Base-by-base conservation (phyloP, 1,139 yeast genomes). In the Candida pseudoviswanathii region DNA sequence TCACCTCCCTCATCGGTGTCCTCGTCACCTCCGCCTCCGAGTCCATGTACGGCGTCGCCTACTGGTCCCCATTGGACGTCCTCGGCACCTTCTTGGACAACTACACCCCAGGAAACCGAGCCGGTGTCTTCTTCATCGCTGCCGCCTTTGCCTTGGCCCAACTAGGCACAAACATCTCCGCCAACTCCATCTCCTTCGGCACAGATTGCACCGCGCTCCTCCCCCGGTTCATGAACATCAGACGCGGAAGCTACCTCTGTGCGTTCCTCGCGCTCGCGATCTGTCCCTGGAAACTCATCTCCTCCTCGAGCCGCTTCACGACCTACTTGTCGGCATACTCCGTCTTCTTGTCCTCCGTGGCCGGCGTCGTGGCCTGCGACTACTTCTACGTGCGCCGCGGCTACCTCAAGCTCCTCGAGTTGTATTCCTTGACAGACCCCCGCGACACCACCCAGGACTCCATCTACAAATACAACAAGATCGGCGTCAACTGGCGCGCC, bases 131-230 rank as follows among this genome's bases (percentile, higher is more conserved):
- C 67, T 76, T 91, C 54, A 84, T 90, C 57, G 80, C 91, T 4
- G 71, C 83, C 42, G 90, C 89, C 1, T 88, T 90, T 70, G 87
- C 90, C 1, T 68, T 90, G 52, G 96, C 96, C 16, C 96, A 90
- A 68, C 73, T 89, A 55, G 97, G 97, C 65, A 87, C 96, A n/a
- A 91, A 91, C 64, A 87, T 91, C 55, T 83, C 95, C 36, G 97
- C 96, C 10, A 91, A 91, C 69, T 86, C 96, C 3, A 74, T 91
- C 48, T 85, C 96, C 3, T 94, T 95, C 47, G 97, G 97, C 63
- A 90, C 96, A 3, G 97, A 91, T 69, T 82, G 89, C 71, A 82
- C 96, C 10, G 96, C 97, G 1, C 65, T 91, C 56, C 66, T 89
- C 45, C 97, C 97, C 36, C 76, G 85, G 52, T 89, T 75, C 67